Evolutionary conservation across 177 flowering plant species (phyloP).

Genomic region (Tripterygium wilfordii): DNA sequence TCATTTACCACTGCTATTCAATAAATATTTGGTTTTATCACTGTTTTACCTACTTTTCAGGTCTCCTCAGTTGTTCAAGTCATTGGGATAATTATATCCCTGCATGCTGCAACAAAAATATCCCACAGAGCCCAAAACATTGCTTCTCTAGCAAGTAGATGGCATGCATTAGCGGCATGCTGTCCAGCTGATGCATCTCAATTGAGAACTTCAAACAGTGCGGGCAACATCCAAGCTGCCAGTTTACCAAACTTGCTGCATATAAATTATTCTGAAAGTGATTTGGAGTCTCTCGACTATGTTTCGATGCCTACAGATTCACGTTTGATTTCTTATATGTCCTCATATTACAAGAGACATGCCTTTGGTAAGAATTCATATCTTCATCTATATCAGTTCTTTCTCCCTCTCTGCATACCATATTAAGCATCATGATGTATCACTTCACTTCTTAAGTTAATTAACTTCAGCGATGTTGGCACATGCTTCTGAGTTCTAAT

Average conservation of each 20-base stretch:
- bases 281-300: constrained; percentile 66
- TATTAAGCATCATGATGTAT: background rate
- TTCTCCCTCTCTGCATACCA: background rate
- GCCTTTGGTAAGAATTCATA: constrained; percentile 58
- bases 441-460: too few relatives aligned
- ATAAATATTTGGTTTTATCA: background rate
- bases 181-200: constrained; percentile 30
- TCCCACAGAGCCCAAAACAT: constrained; percentile 83
- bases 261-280: constrained; percentile 61
- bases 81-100: constrained; percentile 62
- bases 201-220: constrained; percentile 26
- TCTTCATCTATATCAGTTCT: too few relatives aligned
- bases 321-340: constrained; percentile 48
- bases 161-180: constrained; percentile 78
- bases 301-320: constrained; percentile 29
- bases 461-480: too few relatives aligned
- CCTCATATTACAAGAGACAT: constrained; percentile 75
- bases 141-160: constrained; percentile 67
- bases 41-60: constrained; percentile 13
- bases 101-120: constrained; percentile 81
- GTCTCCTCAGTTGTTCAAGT: constrained; percentile 68
- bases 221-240: constrained; percentile 29
- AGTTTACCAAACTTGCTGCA: constrained; percentile 15
- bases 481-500: too few relatives aligned
- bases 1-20: background rate